A percentile compares a stretch with the other conserved stretches of the same genome.
phyloP scores from a whole-genome alignment of 2,329 filamentous ascomycete genomes.

The Trichoderma hamatum region DNA sequence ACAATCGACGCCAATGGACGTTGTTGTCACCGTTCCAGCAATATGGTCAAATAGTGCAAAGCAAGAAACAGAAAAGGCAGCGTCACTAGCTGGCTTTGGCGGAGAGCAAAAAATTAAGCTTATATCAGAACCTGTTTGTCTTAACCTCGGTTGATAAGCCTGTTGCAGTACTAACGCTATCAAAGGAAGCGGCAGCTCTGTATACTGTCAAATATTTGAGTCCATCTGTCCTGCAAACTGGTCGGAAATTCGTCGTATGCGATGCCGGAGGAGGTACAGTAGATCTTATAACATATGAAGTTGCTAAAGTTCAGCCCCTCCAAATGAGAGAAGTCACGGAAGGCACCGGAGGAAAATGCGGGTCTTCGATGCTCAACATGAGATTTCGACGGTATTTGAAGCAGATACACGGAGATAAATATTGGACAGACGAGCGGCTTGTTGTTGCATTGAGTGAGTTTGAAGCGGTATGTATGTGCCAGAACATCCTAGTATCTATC shows the following conservation, averaged over 20 bases:
- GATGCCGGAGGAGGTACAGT: constrained; percentile 59
- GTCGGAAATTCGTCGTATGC: constrained; percentile 55
- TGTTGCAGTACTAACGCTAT: constrained; percentile 13
- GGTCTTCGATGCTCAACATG: constrained; percentile 53
- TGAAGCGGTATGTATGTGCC: constrained; percentile 50
- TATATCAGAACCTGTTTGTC: constrained; percentile 51
- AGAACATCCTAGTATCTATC: constrained; percentile 29
- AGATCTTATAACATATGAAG: constrained; percentile 57
- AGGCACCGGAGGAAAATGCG: constrained; percentile 54
- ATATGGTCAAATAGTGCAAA: constrained; percentile 62
- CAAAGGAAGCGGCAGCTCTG: constrained; percentile 54
- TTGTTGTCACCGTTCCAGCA: constrained; percentile 60
- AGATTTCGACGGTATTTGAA: constrained; percentile 51
- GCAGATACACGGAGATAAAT: constrained; percentile 47
- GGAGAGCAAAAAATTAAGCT: constrained; percentile 49
- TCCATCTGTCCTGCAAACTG: constrained; percentile 46
- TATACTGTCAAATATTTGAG: constrained; percentile 51
- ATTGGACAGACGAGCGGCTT: constrained; percentile 48
- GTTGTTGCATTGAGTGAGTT: constrained; percentile 48
- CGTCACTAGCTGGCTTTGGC: constrained; percentile 45
- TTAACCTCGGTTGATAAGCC: not conserved
- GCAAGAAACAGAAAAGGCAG: constrained; percentile 49
- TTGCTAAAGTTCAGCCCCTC: constrained; percentile 47
- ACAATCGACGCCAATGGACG: constrained; percentile 51
- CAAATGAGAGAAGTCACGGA: constrained; percentile 53